Evolutionary conservation across 352 stramenopile species (phyloP).

Genomic region (Elongisporangium senticosum): DNA sequence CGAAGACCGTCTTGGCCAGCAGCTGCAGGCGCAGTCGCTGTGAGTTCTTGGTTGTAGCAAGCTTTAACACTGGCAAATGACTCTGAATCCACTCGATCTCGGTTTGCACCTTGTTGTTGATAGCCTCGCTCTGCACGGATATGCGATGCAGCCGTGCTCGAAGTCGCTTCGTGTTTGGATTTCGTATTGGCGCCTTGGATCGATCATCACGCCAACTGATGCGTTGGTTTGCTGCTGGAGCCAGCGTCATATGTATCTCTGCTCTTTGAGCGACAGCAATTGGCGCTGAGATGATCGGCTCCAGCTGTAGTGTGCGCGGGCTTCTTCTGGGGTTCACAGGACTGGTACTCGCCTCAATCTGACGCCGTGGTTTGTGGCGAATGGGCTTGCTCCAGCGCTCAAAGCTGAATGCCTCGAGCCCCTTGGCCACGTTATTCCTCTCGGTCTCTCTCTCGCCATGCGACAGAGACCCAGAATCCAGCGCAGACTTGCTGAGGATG

Average conservation of each 20-base stretch:
- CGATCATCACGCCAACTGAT: neutral
- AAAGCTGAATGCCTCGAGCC: neutral
- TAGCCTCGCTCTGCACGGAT: neutral
- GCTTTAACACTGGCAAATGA: conserved; percentile 48
- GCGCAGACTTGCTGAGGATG: neutral
- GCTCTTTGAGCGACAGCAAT: neutral
- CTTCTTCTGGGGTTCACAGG: neutral
- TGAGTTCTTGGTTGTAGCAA: conserved; percentile 43
- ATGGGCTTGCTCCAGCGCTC: neutral
- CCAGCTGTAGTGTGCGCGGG: neutral
- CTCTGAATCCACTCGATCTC: conserved; percentile 63
- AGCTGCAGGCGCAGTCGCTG: conserved; percentile 29
- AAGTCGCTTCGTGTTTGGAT: neutral
- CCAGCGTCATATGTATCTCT: neutral
- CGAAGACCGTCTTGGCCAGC: conserved; percentile 25
- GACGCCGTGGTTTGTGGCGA: neutral
- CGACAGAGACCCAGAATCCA: neutral
- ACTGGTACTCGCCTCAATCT: neutral
- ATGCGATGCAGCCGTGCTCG: neutral
- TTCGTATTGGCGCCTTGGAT: neutral
- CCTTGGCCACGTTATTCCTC: neutral
- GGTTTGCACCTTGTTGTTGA: conserved; percentile 13
- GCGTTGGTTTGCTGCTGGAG: neutral
- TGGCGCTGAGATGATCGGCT: neutral
- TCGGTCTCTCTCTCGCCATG: neutral